These are phyloP conservation scores for Vararia minispora DNA, from an alignment of 768 basidiomycete species.

Conservation along the genomic window DNA sequence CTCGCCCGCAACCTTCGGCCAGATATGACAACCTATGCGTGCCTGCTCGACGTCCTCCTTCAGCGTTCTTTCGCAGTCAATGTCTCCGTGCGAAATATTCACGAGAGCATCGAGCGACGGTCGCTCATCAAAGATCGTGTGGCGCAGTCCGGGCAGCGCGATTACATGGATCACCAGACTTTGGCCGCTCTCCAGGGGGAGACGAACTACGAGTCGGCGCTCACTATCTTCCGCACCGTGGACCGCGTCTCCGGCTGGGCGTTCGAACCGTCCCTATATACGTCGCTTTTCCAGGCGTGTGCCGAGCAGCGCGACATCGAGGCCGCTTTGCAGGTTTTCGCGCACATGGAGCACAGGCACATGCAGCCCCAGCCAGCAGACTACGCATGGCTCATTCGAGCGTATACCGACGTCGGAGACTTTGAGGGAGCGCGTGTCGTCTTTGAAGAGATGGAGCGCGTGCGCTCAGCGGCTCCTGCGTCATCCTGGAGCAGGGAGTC, in stretches of 20 bases:
- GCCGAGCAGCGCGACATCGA: constrained; percentile 45
- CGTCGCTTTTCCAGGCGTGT: constrained; percentile 48
- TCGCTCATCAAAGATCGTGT: constrained; percentile 28
- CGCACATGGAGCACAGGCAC: constrained; percentile 42
- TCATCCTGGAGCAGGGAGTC: constrained; percentile 13
- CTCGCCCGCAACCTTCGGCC: constrained; percentile 51
- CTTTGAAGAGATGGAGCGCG: constrained; percentile 47
- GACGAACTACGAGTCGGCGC: constrained; percentile 58
- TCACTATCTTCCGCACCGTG: constrained; percentile 62
- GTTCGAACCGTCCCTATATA: constrained; percentile 32
- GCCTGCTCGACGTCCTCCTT: constrained; percentile 50
- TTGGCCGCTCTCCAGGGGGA: constrained; percentile 42
- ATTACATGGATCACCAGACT: constrained; percentile 25
- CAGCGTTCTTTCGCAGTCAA: constrained; percentile 59
- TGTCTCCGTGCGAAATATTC: constrained; percentile 21
- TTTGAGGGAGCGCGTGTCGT: constrained; percentile 42
- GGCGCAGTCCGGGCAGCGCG: constrained; percentile 18
- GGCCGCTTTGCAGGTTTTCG: constrained; percentile 53
- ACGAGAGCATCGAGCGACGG: constrained; percentile 29
- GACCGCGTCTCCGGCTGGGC: constrained; percentile 24
- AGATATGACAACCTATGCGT: constrained; percentile 47
- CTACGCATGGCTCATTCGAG: constrained; percentile 47
- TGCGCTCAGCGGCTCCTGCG: constrained; percentile 26
- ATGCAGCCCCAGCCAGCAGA: constrained; percentile 23
- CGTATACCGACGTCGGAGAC: constrained; percentile 42